These are phyloP conservation scores for Aspergillus ostianus DNA, from an alignment of 495 filamentous ascomycete genomes.

Conservation along the genomic window DNA sequence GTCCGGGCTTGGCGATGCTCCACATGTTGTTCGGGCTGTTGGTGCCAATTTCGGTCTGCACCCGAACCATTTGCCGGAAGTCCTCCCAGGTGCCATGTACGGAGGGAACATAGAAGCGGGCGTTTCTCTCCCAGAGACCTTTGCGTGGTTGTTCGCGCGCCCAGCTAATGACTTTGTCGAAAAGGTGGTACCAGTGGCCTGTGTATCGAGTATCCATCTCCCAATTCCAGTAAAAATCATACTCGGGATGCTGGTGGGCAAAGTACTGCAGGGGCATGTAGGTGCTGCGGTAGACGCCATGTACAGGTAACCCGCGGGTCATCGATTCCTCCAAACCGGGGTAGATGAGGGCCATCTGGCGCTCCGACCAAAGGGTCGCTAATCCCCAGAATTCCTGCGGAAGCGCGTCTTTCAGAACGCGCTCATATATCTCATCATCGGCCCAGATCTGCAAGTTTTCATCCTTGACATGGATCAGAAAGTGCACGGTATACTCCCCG, in stretches of 20 bases:
- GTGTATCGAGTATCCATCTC: conserved; percentile 97
- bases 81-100: conserved; percentile 90
- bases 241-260: conserved; percentile 84
- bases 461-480: conserved; percentile 67
- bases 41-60: conserved; percentile 82
- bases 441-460: conserved; percentile 64
- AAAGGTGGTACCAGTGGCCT: conserved; percentile 92
- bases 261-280: conserved; percentile 96
- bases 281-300: conserved; percentile 86
- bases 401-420: conserved; percentile 65
- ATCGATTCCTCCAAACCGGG: conserved; percentile 73
- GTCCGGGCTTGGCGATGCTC: conserved; percentile 43
- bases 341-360: conserved; percentile 87
- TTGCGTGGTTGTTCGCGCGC: conserved; percentile 82
- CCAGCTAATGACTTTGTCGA: conserved; percentile 72
- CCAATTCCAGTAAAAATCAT: conserved; percentile 98
- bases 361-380: conserved; percentile 86
- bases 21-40: conserved; percentile 71
- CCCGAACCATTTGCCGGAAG: conserved; percentile 88
- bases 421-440: conserved; percentile 59
- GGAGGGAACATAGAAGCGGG: conserved; percentile 85
- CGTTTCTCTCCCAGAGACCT: conserved; percentile 89
- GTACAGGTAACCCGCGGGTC: conserved; percentile 71
- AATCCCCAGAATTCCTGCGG: conserved; percentile 87
- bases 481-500: conserved; percentile 62